Evolutionary conservation across 768 basidiomycete species (phyloP).

Genomic region (Pulveroboletus sp.): DNA sequence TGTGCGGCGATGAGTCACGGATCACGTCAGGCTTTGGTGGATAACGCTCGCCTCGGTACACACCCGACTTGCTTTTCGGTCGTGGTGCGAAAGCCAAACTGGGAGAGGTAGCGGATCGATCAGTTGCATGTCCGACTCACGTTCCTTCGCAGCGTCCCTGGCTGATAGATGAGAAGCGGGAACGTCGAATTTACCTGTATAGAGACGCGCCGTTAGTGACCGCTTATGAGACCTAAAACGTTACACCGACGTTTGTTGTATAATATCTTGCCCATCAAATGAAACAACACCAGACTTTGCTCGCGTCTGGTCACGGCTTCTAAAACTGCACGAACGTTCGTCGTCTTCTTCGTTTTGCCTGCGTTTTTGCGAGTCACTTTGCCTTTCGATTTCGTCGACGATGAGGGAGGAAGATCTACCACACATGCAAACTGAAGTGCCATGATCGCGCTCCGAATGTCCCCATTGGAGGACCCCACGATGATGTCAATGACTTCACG

Average conservation of each 20-base stretch:
- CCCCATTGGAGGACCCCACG: constrained; percentile 80
- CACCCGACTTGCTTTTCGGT: constrained; percentile 68
- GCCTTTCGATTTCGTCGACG: constrained; percentile 17
- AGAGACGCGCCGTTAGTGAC: constrained; percentile 3
- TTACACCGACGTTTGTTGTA: constrained; percentile 82
- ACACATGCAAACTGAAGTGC: constrained; percentile 83
- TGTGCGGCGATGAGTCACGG: constrained; percentile 25
- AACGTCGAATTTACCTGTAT: constrained; percentile 72
- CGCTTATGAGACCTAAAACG: not conserved
- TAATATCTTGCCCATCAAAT: constrained; percentile 87
- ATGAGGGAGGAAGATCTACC: constrained; percentile 28
- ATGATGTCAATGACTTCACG: constrained; percentile 73
- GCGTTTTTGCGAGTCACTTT: constrained; percentile 33
- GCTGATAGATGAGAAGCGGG: constrained; percentile 51
- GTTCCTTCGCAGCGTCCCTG: constrained; percentile 63
- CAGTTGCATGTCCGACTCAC: constrained; percentile 52
- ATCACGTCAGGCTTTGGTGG: not conserved
- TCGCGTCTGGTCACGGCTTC: constrained; percentile 82
- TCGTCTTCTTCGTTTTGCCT: constrained; percentile 12
- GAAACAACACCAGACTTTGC: constrained; percentile 85
- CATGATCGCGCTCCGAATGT: constrained; percentile 93
- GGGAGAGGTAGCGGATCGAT: constrained; percentile 59
- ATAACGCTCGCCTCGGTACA: constrained; percentile 63
- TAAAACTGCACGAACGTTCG: constrained; percentile 41
- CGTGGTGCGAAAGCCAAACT: constrained; percentile 52